These are phyloP conservation scores for Rostrohypoxylon terebratum DNA, from an alignment of 495 filamentous ascomycete genomes.

Conservation along the genomic window DNA sequence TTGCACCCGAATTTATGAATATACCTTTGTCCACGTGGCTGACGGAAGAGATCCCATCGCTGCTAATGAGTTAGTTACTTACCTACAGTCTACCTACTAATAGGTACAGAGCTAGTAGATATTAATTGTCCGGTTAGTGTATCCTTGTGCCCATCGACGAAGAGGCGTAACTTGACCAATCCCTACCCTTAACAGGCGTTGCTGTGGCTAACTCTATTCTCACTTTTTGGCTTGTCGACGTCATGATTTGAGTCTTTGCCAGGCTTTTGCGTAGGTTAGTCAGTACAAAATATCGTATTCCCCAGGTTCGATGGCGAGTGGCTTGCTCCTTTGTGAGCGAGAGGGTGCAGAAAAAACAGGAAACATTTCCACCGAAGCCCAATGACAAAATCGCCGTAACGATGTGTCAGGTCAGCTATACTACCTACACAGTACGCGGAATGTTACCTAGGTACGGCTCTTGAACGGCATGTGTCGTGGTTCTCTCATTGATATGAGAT, in stretches of 20 bases:
- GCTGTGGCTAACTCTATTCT: slow-evolving; percentile 3
- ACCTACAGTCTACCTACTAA: no score
- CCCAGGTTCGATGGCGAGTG: not conserved
- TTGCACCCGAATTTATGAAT: slow-evolving; percentile 29
- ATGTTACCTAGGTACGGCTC: not conserved
- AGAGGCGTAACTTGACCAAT: slow-evolving; percentile 4
- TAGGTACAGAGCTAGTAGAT: not conserved
- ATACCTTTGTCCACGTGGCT: slow-evolving; percentile 35
- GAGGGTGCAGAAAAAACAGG: slow-evolving; percentile 6
- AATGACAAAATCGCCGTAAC: slow-evolving; percentile 7
- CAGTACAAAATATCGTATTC: not conserved
- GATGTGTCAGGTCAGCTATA: not conserved
- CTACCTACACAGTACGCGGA: not conserved
- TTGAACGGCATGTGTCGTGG: slow-evolving; percentile 1
- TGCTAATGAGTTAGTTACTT: not conserved
- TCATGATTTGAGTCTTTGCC: not conserved
- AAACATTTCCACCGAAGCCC: slow-evolving; percentile 3
- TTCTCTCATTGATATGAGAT: not conserved
- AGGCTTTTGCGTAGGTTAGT: no score
- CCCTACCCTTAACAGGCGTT: not conserved
- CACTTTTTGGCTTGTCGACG: not conserved
- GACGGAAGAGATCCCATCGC: slow-evolving; percentile 5
- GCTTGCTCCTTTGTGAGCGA: not conserved
- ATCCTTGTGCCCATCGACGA: slow-evolving; percentile 13
- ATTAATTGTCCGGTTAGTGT: not conserved